These are phyloP conservation scores for Rhizomucor miehei DNA, from an alignment of 371 early-diverging fungal genomes.

Conservation along the genomic window DNA sequence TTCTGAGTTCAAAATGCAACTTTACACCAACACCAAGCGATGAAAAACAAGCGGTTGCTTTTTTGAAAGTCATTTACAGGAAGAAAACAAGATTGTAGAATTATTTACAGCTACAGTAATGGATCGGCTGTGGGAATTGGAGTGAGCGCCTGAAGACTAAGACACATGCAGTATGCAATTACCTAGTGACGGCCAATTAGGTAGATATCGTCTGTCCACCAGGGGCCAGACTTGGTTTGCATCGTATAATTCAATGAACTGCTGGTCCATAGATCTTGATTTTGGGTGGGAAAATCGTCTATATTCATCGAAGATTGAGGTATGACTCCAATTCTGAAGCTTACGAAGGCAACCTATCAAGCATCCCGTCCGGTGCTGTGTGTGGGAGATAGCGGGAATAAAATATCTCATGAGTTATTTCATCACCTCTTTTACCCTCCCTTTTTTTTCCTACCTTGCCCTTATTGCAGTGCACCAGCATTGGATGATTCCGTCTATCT, in stretches of 20 bases:
- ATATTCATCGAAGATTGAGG: conserved; percentile 97
- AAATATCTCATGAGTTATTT: background rate
- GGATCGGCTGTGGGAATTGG: too few relatives aligned
- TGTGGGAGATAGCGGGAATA: background rate
- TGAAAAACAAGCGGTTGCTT: too few relatives aligned
- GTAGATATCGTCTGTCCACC: conserved; percentile 63
- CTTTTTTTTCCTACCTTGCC: conserved; percentile 68
- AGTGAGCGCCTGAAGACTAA: too few relatives aligned
- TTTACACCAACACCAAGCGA: too few relatives aligned
- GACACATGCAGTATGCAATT: too few relatives aligned
- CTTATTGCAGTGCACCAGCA: conserved; percentile 96
- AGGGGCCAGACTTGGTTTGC: conserved; percentile 73
- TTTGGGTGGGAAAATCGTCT: conserved; percentile 92
- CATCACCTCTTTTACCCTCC: background rate
- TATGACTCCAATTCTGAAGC: conserved; percentile 91
- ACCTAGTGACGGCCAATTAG: conserved; percentile 75
- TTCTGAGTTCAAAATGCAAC: too few relatives aligned
- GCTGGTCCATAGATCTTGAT: conserved; percentile 94
- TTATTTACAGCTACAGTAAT: too few relatives aligned
- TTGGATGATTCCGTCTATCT: conserved; percentile 88
- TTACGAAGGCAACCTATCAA: conserved; percentile 93
- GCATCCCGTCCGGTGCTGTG: conserved; percentile 94
- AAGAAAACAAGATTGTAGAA: too few relatives aligned
- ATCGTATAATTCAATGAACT: conserved; percentile 96
- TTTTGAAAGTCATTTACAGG: too few relatives aligned